A percentile compares a stretch with the other conserved stretches of the same genome.
Conservation (phyloP, 2,329 filamentous ascomycete species). For the Madurella fahalii region DNA sequence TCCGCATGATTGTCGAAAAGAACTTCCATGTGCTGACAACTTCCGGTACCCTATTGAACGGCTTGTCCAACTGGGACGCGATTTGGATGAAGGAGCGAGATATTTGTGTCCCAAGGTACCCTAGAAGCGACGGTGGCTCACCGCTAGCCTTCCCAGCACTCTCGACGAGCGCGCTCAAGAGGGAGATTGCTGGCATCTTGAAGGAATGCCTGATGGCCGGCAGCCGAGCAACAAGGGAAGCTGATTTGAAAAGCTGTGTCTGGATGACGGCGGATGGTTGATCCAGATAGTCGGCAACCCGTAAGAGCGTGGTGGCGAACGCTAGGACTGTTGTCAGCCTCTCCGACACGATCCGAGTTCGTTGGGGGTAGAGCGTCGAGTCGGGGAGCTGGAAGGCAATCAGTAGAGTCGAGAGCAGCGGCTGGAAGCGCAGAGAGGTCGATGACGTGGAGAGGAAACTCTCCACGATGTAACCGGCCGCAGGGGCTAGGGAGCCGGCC, state of each 20-base stretch:
- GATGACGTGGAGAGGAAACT: conserved; percentile 69
- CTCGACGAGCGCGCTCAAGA: conserved; percentile 71
- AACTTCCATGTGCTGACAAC: conserved; percentile 76
- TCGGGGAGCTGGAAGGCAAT: conserved; percentile 55
- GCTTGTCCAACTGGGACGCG: conserved; percentile 71
- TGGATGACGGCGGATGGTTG: conserved; percentile 64
- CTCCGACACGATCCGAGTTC: conserved; percentile 51
- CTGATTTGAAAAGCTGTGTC: conserved; percentile 74
- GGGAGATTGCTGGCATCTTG: conserved; percentile 58
- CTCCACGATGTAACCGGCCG: conserved; percentile 71
- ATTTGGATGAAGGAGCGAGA: conserved; percentile 81
- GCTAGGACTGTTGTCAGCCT: conserved; percentile 62
- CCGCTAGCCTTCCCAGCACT: conserved; percentile 60
- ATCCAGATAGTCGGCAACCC: conserved; percentile 61
- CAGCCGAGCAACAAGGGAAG: conserved; percentile 70
- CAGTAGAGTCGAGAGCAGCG: conserved; percentile 67
- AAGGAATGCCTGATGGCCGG: conserved; percentile 67
- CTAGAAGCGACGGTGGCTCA: conserved; percentile 93
- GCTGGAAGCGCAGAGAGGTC: conserved; percentile 70
- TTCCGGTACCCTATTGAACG: conserved; percentile 61
- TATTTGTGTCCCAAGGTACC: conserved; percentile 76
- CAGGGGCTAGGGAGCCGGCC: conserved; percentile 62
- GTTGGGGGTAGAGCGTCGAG: conserved; percentile 58
- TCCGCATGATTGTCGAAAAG: conserved; percentile 79
- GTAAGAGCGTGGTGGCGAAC: conserved; percentile 67